Evolutionary conservation across 208 protist genomes (phyloP).

Genomic region (Naegleria fowleri): DNA sequence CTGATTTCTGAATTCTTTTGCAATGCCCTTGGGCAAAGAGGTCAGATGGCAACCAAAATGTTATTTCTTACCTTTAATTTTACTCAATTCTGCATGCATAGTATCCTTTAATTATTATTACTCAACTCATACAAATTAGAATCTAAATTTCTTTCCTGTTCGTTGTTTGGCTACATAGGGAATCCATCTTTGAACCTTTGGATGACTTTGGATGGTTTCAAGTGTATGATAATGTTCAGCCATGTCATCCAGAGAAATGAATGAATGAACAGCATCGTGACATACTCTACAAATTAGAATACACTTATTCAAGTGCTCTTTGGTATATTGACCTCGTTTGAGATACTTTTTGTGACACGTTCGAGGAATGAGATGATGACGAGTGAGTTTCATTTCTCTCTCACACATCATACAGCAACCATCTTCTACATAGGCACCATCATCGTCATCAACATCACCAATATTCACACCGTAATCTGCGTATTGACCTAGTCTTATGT

Average conservation of each 20-base stretch:
- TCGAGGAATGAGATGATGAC: constrained; percentile 31
- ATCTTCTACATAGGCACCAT: background rate
- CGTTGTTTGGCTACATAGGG: background rate
- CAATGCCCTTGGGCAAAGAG: no score
- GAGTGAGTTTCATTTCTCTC: constrained; percentile 31
- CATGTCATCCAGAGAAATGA: constrained; percentile 17
- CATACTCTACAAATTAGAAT: constrained; percentile 33
- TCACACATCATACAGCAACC: constrained; percentile 34
- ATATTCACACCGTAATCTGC: background rate
- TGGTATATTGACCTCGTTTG: background rate
- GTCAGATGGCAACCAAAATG: no score
- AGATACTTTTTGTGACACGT: background rate
- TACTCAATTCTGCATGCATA: no score
- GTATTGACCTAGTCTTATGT: background rate
- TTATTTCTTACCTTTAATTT: no score
- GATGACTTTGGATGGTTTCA: background rate
- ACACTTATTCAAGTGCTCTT: background rate
- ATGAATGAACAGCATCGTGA: constrained; percentile 26
- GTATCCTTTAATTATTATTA: no score
- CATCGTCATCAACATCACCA: constrained; percentile 3
- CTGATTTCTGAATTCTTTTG: no score
- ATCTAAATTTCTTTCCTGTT: background rate
- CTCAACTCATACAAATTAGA: background rate
- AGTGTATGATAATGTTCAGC: constrained; percentile 24
- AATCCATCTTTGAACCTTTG: constrained; percentile 29